Evolutionary conservation across 441 rosid genomes (phyloP).

Genomic region (Populus hybrid): DNA sequence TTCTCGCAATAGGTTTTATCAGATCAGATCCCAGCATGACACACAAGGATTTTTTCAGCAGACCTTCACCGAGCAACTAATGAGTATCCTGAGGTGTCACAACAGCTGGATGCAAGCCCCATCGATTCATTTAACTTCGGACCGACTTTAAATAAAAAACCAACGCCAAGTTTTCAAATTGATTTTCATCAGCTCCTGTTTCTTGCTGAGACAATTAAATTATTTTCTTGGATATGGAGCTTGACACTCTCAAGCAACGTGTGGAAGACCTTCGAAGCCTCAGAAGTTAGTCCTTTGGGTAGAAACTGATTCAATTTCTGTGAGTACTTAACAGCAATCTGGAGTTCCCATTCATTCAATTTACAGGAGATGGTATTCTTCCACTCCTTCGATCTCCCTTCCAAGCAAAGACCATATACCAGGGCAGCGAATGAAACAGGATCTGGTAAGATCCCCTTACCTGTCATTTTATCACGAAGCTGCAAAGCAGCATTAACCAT

Average conservation of each 20-base stretch:
- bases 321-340: constrained; percentile 46
- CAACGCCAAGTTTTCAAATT: constrained; percentile 3
- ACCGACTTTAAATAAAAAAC: background rate
- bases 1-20: background rate
- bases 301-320: constrained; percentile 37
- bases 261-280: constrained; percentile 51
- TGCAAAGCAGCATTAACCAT: constrained; percentile 62
- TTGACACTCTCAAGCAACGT: constrained; percentile 33
- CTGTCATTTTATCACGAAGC: constrained; percentile 47
- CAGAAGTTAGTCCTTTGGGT: constrained; percentile 38
- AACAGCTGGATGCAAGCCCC: background rate
- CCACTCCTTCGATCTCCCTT: constrained; percentile 60
- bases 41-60: background rate
- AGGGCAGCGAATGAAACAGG: constrained; percentile 59
- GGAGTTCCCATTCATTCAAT: constrained; percentile 46
- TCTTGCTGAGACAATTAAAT: constrained; percentile 22
- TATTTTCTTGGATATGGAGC: constrained; percentile 20
- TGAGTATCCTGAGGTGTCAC: background rate
- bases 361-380: constrained; percentile 33
- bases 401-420: constrained; percentile 65
- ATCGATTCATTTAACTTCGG: background rate
- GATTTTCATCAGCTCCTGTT: constrained; percentile 4
- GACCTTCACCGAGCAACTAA: constrained; percentile 4
- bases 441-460: constrained; percentile 56
- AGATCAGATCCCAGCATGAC: constrained; percentile 1